Conservation (phyloP, 179 eudicot genomes). For the Pouteria campechiana region DNA sequence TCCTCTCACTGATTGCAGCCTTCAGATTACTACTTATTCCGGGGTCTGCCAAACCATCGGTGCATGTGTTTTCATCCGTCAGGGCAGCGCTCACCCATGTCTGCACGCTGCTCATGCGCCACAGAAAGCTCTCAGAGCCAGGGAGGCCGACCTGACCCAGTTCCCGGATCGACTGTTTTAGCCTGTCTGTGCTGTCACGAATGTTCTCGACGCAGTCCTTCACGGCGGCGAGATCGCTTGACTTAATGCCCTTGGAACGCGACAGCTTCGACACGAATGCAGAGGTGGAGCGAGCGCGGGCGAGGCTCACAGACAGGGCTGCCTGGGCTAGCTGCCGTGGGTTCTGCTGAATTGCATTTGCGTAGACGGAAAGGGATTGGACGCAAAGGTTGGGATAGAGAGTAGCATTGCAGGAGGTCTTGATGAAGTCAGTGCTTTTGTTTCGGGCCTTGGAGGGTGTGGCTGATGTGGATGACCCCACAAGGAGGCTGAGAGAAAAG, state of each 20-base stretch:
- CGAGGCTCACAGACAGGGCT: slow-evolving; percentile 27
- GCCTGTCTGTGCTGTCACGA: slow-evolving; percentile 33
- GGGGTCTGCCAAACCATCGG: slow-evolving; percentile 37
- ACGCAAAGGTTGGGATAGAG: slow-evolving; percentile 29
- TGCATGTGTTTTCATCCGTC: slow-evolving; percentile 42
- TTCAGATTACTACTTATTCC: slow-evolving; percentile 19
- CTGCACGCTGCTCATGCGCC: slow-evolving; percentile 56
- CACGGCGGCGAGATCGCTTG: slow-evolving; percentile 31
- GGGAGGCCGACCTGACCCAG: slow-evolving; percentile 17
- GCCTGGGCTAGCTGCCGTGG: slow-evolving; percentile 17
- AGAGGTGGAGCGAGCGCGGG: slow-evolving; percentile 18
- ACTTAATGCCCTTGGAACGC: slow-evolving; percentile 6
- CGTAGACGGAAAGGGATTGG: slow-evolving; percentile 21
- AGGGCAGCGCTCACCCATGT: slow-evolving; percentile 75
- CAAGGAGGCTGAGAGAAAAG: no score
- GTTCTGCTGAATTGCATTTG: slow-evolving; percentile 12
- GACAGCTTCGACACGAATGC: slow-evolving; percentile 9
- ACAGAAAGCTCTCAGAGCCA: slow-evolving; percentile 29
- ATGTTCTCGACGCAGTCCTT: slow-evolving; percentile 41
- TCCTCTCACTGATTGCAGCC: slow-evolving; percentile 21
- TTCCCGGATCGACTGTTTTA: slow-evolving; percentile 37
- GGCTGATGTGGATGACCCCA: no score
- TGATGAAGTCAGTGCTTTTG: slow-evolving; percentile 17
- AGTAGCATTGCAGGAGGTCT: slow-evolving; percentile 24
- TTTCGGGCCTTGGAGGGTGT: not conserved